Base-by-base conservation (phyloP, 768 basidiomycete genomes). In the Chalciporus sphaerocephalus region DNA sequence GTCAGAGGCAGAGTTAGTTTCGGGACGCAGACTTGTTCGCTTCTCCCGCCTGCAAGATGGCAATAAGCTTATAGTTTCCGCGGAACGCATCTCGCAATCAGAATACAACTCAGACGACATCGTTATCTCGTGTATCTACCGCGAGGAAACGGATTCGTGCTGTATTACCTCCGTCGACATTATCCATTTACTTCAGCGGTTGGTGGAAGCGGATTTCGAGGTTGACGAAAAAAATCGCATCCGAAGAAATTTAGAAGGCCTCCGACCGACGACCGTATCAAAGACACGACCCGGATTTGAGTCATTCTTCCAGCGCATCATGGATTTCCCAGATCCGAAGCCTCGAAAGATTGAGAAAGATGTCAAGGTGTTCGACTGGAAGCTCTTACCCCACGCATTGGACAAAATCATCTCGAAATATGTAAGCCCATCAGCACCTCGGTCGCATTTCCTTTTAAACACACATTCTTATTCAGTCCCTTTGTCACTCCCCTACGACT, bases 151-250 rank as follows among this genome's bases (percentile, higher is more conserved):
- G 1, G 81, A 85, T 55, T 70, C 80, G 3, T 95, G 82, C 69
- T 95, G 82, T 64, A 83, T 94, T 55, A 98, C 95, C 32, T 94
- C 92, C 0, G 95, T 97, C 55, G 95, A 98, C 64, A 85, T 95
- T 66, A 93, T 98, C 58, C 90, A 86, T 62, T 77, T 98, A 23
- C 80, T 98, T 42, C 92, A 97, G 69, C 76, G 78, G 2, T 69
- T 87, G 38, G 75, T 80, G 32, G 90, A 86, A 35, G 69, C 70
- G 3, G 75, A 85, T 40, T 94, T 96, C 59, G 84, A 83, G 23
- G 87, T 96, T 38, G 92, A 96, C 66, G 95, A 97, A 74, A 97
- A 95, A 76, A 97, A 97, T 59, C 76, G 95, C 42, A 95, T 97
- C 56, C 75, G 95, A 51, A 78, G 94, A 46, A 98, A 98, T 66